These are phyloP conservation scores for Solanum verrucosum DNA, from an alignment of 257 asterid species.

Conservation along the genomic window DNA sequence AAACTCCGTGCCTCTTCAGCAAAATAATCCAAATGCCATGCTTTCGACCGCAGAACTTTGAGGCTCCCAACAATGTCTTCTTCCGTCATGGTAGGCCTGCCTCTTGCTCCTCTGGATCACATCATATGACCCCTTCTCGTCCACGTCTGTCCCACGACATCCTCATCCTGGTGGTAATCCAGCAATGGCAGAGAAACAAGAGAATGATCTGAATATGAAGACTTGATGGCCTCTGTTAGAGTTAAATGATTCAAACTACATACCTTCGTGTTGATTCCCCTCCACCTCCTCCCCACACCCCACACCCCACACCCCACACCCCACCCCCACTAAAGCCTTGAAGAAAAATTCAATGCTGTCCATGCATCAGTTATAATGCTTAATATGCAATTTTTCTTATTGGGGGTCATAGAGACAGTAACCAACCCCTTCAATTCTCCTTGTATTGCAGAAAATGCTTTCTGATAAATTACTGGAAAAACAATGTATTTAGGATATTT, in stretches of 20 bases:
- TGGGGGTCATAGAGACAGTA: not conserved
- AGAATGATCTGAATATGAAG: slow-evolving; percentile 71
- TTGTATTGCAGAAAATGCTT: not conserved
- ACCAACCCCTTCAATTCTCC: not conserved
- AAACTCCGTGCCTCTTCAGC: slow-evolving; percentile 44
- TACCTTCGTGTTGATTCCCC: not conserved
- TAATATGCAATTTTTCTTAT: not conserved
- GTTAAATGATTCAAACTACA: slow-evolving; percentile 35
- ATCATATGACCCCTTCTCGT: slow-evolving; percentile 80
- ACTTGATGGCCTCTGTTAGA: slow-evolving; percentile 81
- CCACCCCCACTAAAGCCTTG: not conserved
- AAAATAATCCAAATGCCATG: slow-evolving; percentile 28
- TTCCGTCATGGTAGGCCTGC: slow-evolving; percentile 30
- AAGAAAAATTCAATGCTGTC: not conserved
- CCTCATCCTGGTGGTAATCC: slow-evolving; percentile 33
- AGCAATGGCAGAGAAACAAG: slow-evolving; percentile 33
- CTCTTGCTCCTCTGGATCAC: slow-evolving; percentile 34
- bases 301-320: not conserved
- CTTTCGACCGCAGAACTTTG: slow-evolving; percentile 30
- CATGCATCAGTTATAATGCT: not conserved
- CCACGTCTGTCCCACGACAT: slow-evolving; percentile 40
- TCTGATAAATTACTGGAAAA: too few relatives aligned
- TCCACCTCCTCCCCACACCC: too few relatives aligned
- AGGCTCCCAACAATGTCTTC: slow-evolving; percentile 20
- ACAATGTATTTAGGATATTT: too few relatives aligned